phyloP scores from a whole-genome alignment of 192 early-diverging fungal genomes.

The Linnemannia hyalina region DNA sequence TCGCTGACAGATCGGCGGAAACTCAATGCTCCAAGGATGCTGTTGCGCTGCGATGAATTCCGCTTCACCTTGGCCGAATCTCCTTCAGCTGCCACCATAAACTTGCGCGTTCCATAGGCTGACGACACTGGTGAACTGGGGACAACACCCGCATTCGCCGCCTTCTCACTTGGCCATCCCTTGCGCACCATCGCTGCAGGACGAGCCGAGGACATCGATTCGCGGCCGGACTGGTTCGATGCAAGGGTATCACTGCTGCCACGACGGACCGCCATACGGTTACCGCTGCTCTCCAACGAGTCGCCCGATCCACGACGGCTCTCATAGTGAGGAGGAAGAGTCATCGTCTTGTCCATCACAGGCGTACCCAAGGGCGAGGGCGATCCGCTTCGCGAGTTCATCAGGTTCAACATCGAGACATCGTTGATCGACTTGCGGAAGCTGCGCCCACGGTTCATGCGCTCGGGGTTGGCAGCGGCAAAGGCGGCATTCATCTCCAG shows the following conservation, averaged over 20 bases:
- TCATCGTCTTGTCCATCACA: constrained; percentile 23
- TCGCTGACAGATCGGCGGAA: constrained; percentile 39
- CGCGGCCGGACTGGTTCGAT: constrained; percentile 34
- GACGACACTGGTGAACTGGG: constrained; percentile 37
- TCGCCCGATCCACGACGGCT: constrained; percentile 42
- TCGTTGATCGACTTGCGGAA: constrained; percentile 48
- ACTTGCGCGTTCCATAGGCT: constrained; percentile 48
- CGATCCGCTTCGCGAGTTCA: constrained; percentile 34
- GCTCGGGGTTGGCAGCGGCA: constrained; percentile 20
- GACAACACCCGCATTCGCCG: constrained; percentile 43
- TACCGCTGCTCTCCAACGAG: constrained; percentile 19
- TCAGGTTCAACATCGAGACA: constrained; percentile 37
- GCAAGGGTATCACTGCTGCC: constrained; percentile 44
- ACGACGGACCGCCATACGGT: constrained; percentile 11
- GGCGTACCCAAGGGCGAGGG: constrained; percentile 35
- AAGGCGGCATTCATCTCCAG: constrained; percentile 49
- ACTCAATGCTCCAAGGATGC: constrained; percentile 33
- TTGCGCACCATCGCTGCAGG: constrained; percentile 50
- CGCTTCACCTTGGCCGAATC: constrained; percentile 32
- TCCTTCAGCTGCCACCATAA: constrained; percentile 21
- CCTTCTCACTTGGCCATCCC: constrained; percentile 56
- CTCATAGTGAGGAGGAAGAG: constrained; percentile 18
- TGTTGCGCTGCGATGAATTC: constrained; percentile 32
- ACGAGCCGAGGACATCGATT: constrained; percentile 28
- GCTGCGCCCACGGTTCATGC: constrained; percentile 27